Base-by-base conservation (phyloP, 306 rosid genomes). In the Astragalus membranaceus region DNA sequence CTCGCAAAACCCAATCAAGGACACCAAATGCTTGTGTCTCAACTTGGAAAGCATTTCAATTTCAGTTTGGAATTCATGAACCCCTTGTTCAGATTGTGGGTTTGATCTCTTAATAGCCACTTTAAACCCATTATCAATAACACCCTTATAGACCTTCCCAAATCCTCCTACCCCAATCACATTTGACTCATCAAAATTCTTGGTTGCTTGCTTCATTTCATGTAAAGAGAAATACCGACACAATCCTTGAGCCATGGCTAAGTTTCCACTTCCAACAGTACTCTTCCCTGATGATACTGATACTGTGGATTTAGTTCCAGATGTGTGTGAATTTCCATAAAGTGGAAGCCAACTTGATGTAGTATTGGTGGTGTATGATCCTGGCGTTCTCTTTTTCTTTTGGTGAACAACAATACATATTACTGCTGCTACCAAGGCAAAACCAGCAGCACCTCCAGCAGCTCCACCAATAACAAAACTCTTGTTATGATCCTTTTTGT, bases 91-190 rank as follows among this genome's bases (percentile, higher is more conserved):
- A 3, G 88, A 84, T 1, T 81, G 78, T 0, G 88, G 88, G 23
- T 84, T 84, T 0, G 88, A 75, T 63, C 75, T 84, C 29, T 84
- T 84, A 7, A 84, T 72, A 13, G 85, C 88, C 64, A 84, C 88
- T 67, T 75, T 75, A 17, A 80, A 3, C 10, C 85, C 83, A 20
- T 67, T 72, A 10, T 84, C 83, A 35, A 81, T 81, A 12, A 75
- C 88, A 47, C 85, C 88, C 69, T 78, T 81, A 15, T 84, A 84
- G 26, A 85, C 89, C 52, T 85, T 85, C 20, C 86, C 86, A 29
- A 85, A 85, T 1, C 89, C 89, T 82, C 89, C 89, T 9, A 85
- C 84, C 6, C 89, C 86, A 53, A 85, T 85, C 9, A 85, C 86
- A 66, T 82, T 76, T 5, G 86, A 65, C 77, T 82, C 89, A 0